Evolutionary conservation across 169 alveolate genomes (phyloP).

Genomic region (Cryptosporidium viatorum): DNA sequence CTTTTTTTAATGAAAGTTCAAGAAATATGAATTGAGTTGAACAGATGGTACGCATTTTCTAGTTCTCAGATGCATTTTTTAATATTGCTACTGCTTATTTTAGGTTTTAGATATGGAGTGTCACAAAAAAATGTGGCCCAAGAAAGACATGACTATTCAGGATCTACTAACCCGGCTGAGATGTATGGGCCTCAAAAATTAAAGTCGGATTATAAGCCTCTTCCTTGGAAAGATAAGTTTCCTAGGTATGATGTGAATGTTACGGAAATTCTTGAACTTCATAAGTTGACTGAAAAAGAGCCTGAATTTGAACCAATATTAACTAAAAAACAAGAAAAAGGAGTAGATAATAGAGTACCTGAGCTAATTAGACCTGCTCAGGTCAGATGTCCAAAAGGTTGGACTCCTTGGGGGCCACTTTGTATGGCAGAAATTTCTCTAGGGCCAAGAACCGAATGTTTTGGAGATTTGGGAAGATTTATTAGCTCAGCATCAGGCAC

Average conservation of each 20-base stretch:
- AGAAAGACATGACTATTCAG: slow-evolving; percentile 51
- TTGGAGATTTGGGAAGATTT: slow-evolving; percentile 59
- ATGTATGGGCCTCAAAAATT: slow-evolving; percentile 54
- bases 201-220: slow-evolving; percentile 52
- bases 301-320: slow-evolving; percentile 56
- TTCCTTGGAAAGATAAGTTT: slow-evolving; percentile 68
- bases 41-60: not conserved
- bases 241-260: slow-evolving; percentile 48
- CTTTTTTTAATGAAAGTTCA: not conserved
- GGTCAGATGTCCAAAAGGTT: slow-evolving; percentile 73
- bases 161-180: slow-evolving; percentile 53
- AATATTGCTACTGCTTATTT: not conserved
- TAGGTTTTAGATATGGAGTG: not conserved
- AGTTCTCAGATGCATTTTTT: not conserved
- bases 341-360: slow-evolving; percentile 35
- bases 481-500: slow-evolving; percentile 51
- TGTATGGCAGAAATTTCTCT: slow-evolving; percentile 61
- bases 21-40: not conserved
- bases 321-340: slow-evolving; percentile 20
- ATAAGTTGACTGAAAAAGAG: slow-evolving; percentile 34
- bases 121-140: slow-evolving; percentile 25
- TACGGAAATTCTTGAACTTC: slow-evolving; percentile 63
- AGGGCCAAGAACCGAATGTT: slow-evolving; percentile 72
- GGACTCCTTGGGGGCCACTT: slow-evolving; percentile 75
- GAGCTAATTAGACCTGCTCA: slow-evolving; percentile 46